A percentile compares a stretch with the other conserved stretches of the same genome.
These are phyloP conservation scores for Hypoxylon sp. DNA, from an alignment of 2,329 filamentous ascomycete genomes.

Conservation along the genomic window DNA sequence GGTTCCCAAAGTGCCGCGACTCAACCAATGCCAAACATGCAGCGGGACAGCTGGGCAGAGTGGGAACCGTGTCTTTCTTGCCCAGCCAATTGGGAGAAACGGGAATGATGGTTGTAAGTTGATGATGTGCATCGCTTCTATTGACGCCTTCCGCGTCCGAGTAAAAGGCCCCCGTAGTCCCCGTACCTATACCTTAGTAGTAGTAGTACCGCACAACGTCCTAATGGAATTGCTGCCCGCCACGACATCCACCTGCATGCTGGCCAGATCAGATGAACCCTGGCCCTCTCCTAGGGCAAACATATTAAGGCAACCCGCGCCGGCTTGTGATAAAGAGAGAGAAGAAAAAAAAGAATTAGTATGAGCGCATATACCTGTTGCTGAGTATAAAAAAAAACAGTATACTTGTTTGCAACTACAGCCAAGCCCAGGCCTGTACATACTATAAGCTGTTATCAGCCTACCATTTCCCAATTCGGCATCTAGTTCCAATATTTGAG, in stretches of 20 bases:
- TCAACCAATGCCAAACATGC: constrained; percentile 38
- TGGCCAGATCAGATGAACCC: constrained; percentile 45
- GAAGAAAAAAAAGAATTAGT: constrained; percentile 6
- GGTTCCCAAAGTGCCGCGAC: constrained; percentile 35
- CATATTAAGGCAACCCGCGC: constrained; percentile 42
- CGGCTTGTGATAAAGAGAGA: constrained; percentile 19
- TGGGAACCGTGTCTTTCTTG: constrained; percentile 30
- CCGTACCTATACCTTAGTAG: too few relatives aligned
- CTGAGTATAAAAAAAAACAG: constrained; percentile 13
- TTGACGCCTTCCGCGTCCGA: constrained; percentile 41
- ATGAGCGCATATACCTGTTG: constrained; percentile 15
- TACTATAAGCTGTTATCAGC: constrained; percentile 30
- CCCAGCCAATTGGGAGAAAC: constrained; percentile 47
- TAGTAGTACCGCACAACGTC: constrained; percentile 25
- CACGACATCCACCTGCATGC: constrained; percentile 43
- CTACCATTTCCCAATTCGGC: constrained; percentile 36
- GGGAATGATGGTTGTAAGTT: constrained; percentile 44
- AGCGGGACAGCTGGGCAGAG: constrained; percentile 37
- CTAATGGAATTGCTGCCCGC: constrained; percentile 43
- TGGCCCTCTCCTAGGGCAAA: constrained; percentile 33
- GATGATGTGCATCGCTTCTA: constrained; percentile 48
- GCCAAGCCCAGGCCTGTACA: constrained; percentile 17
- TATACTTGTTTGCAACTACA: constrained; percentile 20
- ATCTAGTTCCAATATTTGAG: constrained; percentile 37
- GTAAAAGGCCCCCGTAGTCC: constrained; percentile 6